Conservation (phyloP, 2,329 filamentous ascomycete genomes). For the Coccinonectria pachysandricola region DNA sequence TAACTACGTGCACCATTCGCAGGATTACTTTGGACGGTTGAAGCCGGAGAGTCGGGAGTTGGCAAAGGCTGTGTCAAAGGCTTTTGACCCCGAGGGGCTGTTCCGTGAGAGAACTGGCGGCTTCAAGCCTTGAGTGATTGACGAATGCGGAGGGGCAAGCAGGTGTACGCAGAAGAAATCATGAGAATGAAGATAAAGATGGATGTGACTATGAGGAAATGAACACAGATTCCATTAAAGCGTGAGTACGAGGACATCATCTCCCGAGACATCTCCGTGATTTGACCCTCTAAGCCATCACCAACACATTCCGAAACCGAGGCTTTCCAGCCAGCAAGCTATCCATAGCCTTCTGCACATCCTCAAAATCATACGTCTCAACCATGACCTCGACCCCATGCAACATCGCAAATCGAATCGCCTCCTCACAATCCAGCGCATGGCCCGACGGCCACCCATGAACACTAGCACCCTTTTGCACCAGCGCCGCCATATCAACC, state of each 20-base stretch:
- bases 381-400: slow-evolving; percentile 56
- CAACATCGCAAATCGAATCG: slow-evolving; percentile 52
- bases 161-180: no score
- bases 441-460: slow-evolving; percentile 55
- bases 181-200: no score
- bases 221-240: no score
- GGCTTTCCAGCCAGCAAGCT: slow-evolving; percentile 30
- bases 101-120: slow-evolving; percentile 30
- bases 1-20: slow-evolving; percentile 31
- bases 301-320: slow-evolving; percentile 35
- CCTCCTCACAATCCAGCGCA: slow-evolving; percentile 52
- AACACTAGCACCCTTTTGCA: slow-evolving; percentile 46
- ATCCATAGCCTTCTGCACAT: slow-evolving; percentile 36
- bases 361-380: slow-evolving; percentile 51
- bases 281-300: slow-evolving; percentile 24
- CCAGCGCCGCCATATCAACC: slow-evolving; percentile 31
- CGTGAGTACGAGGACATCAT: no score
- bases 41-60: slow-evolving; percentile 24
- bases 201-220: no score
- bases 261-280: no score
- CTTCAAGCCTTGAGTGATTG: no score
- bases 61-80: slow-evolving; percentile 22
- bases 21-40: slow-evolving; percentile 33
- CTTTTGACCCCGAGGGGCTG: slow-evolving; percentile 29
- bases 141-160: no score